phyloP scores from a whole-genome alignment of 345 rosid genomes.

The Punica granatum region DNA sequence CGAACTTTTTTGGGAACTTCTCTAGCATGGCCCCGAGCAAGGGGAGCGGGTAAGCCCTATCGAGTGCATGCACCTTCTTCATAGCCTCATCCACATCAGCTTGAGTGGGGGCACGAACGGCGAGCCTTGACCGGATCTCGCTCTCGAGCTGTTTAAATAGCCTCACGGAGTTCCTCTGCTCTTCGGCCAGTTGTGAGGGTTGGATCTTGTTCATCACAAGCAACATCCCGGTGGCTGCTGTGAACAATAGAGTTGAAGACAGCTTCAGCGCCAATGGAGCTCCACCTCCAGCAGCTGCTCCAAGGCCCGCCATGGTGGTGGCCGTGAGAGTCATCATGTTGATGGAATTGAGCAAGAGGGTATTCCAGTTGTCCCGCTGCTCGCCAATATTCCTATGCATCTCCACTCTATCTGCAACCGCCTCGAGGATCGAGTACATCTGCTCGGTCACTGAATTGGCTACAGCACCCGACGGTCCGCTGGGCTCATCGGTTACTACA shows the following conservation, averaged over 20 bases:
- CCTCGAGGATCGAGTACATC: conserved; percentile 35
- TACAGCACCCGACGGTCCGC: background rate
- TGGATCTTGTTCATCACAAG: conserved; percentile 20
- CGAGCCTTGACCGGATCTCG: conserved; percentile 4
- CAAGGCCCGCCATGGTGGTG: background rate
- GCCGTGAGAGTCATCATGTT: conserved; percentile 31
- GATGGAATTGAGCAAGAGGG: conserved; percentile 37
- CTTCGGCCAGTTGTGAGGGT: conserved; percentile 21
- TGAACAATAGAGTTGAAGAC: conserved; percentile 17
- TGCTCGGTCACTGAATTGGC: conserved; percentile 14
- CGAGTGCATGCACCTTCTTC: conserved; percentile 30
- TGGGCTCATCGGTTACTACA: background rate
- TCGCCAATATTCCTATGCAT: conserved; percentile 46
- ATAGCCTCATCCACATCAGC: conserved; percentile 17
- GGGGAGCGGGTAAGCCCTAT: conserved; percentile 38
- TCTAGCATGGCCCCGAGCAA: conserved; percentile 25
- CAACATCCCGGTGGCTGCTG: conserved; percentile 13
- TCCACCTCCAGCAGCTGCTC: background rate
- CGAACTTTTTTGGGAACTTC: conserved; percentile 23
- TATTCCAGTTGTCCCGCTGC: conserved; percentile 50
- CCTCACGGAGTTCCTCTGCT: conserved; percentile 16
- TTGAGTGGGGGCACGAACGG: background rate
- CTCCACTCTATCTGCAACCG: conserved; percentile 40
- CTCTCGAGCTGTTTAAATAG: conserved; percentile 5
- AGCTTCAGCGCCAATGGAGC: conserved; percentile 3